Conservation (phyloP, 257 asterid species). For the Solanum chiquidenum region DNA sequence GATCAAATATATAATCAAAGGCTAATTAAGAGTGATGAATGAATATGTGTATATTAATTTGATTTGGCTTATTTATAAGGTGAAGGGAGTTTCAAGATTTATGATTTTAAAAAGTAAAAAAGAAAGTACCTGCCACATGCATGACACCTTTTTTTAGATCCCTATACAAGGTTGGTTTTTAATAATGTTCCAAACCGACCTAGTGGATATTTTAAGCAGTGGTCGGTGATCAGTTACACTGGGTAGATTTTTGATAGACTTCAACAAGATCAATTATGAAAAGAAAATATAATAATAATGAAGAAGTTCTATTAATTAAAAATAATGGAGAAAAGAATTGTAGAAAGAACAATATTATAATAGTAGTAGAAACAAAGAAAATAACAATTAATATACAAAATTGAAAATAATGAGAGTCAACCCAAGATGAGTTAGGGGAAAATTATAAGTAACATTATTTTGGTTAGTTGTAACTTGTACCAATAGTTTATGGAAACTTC, state of each 20-base stretch:
- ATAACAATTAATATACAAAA: background rate
- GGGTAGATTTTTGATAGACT: no score
- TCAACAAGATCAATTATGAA: background rate
- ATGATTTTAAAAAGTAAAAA: background rate
- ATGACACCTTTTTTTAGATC: background rate
- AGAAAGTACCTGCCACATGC: background rate
- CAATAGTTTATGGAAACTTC: background rate
- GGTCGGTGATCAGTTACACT: background rate
- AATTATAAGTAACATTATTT: background rate
- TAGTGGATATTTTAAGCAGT: background rate
- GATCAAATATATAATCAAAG: background rate
- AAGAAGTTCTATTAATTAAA: no score
- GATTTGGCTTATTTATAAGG: background rate
- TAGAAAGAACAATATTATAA: no score
- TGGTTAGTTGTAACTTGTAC: background rate
- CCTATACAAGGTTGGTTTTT: background rate
- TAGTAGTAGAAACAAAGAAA: background rate
- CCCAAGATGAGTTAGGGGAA: background rate
- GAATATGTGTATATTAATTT: background rate
- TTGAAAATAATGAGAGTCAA: background rate
- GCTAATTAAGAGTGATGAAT: background rate
- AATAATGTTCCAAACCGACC: background rate
- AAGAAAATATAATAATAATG: no score
- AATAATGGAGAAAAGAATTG: background rate
- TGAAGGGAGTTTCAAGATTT: background rate